These are phyloP conservation scores for Hydrangea macrophylla DNA, from an alignment of 148 eudicot species.

Conservation along the genomic window DNA sequence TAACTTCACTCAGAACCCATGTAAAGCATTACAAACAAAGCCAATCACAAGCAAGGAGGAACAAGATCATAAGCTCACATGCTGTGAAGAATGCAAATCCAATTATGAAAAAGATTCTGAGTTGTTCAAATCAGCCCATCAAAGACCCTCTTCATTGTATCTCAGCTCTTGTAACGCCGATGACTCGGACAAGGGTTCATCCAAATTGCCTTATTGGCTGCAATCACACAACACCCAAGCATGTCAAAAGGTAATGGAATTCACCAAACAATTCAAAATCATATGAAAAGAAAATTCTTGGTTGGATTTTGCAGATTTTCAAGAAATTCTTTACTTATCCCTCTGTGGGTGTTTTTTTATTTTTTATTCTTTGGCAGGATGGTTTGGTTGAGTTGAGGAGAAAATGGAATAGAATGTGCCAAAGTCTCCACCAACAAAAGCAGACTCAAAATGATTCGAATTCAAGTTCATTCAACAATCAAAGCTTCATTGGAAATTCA, in stretches of 20 bases:
- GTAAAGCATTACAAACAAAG: no score
- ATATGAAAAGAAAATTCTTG: no score
- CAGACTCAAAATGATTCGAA: slow-evolving; percentile 18
- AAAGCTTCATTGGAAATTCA: slow-evolving; percentile 19
- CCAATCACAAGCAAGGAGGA: slow-evolving; percentile 30
- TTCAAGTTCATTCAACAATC: slow-evolving; percentile 18
- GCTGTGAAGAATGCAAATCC: slow-evolving; percentile 47
- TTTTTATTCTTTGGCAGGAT: slow-evolving; percentile 47
- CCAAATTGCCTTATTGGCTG: slow-evolving; percentile 44
- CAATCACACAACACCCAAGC: slow-evolving; percentile 24
- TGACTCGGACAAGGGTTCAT: slow-evolving; percentile 23
- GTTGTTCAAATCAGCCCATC: slow-evolving; percentile 14
- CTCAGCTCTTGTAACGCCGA: slow-evolving; percentile 16
- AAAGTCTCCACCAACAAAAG: slow-evolving; percentile 41
- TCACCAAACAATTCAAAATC: no score
- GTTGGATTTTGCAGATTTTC: no score
- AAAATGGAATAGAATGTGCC: slow-evolving; percentile 49
- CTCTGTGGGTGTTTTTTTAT: no score
- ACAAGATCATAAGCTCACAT: slow-evolving; percentile 38
- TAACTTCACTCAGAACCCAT: no score
- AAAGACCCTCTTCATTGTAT: slow-evolving; percentile 3
- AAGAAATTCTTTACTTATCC: not conserved
- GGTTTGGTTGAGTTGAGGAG: slow-evolving; percentile 40
- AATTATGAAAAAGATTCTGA: slow-evolving; percentile 47
- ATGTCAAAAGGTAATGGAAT: slow-evolving; percentile 27